Conservation (phyloP, 108 stramenopile species). For the Skeletonema costatum region DNA sequence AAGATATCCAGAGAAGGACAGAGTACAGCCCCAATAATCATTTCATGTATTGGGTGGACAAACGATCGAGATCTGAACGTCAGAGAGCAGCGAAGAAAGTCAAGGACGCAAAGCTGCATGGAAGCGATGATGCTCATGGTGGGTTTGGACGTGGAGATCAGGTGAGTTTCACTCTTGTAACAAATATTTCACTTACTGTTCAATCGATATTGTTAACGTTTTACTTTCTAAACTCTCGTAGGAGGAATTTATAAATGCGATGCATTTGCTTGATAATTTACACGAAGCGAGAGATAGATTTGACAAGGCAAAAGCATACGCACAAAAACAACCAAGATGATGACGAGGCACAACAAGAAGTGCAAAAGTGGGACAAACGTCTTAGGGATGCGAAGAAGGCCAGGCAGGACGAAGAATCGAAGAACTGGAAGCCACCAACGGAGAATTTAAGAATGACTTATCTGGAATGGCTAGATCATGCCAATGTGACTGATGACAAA, state of each 20-base stretch:
- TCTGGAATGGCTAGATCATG: conserved; percentile 83
- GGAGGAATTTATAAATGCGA: conserved; percentile 32
- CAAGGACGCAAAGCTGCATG: conserved; percentile 16
- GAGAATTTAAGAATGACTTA: conserved; percentile 77
- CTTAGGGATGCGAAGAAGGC: conserved; percentile 17
- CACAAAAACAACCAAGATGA: conserved; percentile 33
- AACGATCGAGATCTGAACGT: conserved; percentile 33
- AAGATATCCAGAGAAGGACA: conserved; percentile 59
- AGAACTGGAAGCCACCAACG: conserved; percentile 82
- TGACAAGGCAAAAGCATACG: conserved; percentile 16
- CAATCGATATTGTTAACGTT: background rate
- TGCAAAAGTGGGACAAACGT: conserved; percentile 13
- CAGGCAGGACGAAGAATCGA: conserved; percentile 4
- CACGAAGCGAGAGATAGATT: conserved; percentile 13
- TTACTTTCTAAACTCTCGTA: no score
- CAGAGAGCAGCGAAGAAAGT: conserved; percentile 23
- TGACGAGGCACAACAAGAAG: conserved; percentile 24
- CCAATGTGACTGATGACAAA: conserved; percentile 69
- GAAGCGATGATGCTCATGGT: conserved; percentile 29
- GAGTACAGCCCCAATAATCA: conserved; percentile 90
- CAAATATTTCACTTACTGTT: background rate
- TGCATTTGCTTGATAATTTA: conserved; percentile 20
- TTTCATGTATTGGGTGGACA: conserved; percentile 94
- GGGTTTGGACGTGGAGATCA: conserved; percentile 47
- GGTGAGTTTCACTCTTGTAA: background rate